Evolutionary conservation across 1,139 yeast genomes (phyloP), one percentile per base, ranked within the genome.

Genomic region (Pichia sp.): DNA sequence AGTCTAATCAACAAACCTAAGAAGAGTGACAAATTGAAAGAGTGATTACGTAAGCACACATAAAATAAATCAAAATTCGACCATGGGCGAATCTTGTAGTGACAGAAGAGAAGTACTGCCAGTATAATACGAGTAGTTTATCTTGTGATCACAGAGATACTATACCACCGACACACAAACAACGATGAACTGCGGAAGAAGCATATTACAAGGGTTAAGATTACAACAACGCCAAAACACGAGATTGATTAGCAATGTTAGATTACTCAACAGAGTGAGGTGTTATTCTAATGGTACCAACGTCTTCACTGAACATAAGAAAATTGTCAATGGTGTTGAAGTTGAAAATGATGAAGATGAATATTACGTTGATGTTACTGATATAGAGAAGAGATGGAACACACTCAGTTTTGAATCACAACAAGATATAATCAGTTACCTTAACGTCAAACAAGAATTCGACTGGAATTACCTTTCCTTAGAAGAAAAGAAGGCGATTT

Each of bases 401-500:
- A 62, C 72, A 35, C 67, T 82, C 61, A 75, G 81, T 47, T 75
- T 76, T 60, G 76, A 75, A 50, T 83, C 79, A 55, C 85, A 80
- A 64, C 73, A 76, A 47, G 78, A 78, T 48, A 69, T 81, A 58
- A 75, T 81, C 58, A 81, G 77, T 50, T 79, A 77, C 59, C 71
- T 82, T 53, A 73, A 76, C 57, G 65, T 74, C 35, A 77, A 80
- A 67, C 77, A 77, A 70, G 76, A 75, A 61, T 73, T 76, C 59
- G 79, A 81, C 55, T 79, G 84, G 84, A 71, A 69, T 58, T 77
- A 75, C 62, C 70, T 79, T 57, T 68, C 74, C 37, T 51, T 64
- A 22, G 81, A 77, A 52, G 83, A 79, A 62, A 79, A 78, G 71
- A 71, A 70, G 60, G 82, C 83, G 33, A 78, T 80, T 38, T 77